phyloP scores from a whole-genome alignment of 2,329 filamentous ascomycete species.

The Alternaria panax region DNA sequence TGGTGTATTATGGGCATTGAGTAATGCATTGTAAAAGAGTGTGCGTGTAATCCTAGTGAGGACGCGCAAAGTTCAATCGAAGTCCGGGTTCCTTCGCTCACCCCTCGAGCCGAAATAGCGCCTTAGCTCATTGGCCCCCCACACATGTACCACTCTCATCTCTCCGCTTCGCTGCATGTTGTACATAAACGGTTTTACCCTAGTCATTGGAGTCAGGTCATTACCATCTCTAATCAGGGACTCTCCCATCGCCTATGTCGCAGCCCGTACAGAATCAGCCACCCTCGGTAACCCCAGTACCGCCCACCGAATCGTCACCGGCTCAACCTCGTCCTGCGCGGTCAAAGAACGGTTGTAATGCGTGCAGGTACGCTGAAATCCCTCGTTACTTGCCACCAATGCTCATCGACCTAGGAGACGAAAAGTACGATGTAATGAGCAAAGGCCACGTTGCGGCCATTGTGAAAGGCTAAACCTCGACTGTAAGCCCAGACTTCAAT shows the following conservation, averaged over 20 bases:
- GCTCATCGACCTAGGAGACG: constrained; percentile 51
- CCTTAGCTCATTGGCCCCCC: constrained; percentile 16
- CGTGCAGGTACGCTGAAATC: constrained; percentile 30
- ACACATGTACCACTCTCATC: not conserved
- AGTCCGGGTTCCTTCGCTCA: not conserved
- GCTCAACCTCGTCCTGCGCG: constrained; percentile 36
- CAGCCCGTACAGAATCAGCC: constrained; percentile 23
- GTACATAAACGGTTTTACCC: constrained; percentile 1
- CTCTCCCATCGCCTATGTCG: constrained; percentile 25
- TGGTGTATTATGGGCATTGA: not conserved
- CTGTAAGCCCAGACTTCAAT: constrained; percentile 39
- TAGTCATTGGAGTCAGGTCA: not conserved
- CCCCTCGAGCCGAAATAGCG: no score
- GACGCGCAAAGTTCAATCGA: not conserved
- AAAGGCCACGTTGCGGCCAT: constrained; percentile 61
- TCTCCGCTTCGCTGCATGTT: not conserved
- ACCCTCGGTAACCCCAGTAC: constrained; percentile 22
- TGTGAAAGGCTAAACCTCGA: constrained; percentile 63
- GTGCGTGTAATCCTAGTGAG: not conserved
- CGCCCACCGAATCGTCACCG: constrained; percentile 14
- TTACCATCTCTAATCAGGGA: not conserved
- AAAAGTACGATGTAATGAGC: constrained; percentile 65
- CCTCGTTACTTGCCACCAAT: not conserved
- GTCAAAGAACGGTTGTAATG: constrained; percentile 44
- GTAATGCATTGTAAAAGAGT: not conserved